phyloP scores from a whole-genome alignment of 2,329 filamentous ascomycete species.

The Colletotrichum endophyticum region DNA sequence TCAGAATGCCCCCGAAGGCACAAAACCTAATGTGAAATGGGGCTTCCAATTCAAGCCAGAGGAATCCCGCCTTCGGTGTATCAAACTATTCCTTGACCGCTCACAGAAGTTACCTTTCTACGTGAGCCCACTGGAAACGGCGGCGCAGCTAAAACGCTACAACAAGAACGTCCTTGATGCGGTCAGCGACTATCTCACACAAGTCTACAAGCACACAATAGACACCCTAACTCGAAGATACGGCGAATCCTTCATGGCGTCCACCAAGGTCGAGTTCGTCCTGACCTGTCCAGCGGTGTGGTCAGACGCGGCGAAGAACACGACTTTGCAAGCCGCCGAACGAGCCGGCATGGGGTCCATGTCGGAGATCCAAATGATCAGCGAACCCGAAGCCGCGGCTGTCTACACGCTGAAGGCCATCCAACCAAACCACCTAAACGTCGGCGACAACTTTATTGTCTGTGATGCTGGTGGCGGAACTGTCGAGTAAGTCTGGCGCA shows the following conservation, averaged over 20 bases:
- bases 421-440: conserved; percentile 73
- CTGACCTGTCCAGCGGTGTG: conserved; percentile 84
- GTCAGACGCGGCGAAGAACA: conserved; percentile 86
- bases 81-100: conserved; percentile 84
- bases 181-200: conserved; percentile 79
- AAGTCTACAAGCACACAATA: conserved; percentile 80
- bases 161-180: conserved; percentile 81
- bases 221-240: conserved; percentile 76
- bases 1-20: conserved; percentile 36
- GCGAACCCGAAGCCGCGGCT: conserved; percentile 80
- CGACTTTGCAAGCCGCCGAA: conserved; percentile 78
- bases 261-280: conserved; percentile 78
- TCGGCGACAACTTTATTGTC: conserved; percentile 70
- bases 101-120: conserved; percentile 83
- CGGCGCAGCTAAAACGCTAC: conserved; percentile 74
- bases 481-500: conserved; percentile 60
- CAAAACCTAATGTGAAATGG: conserved; percentile 68
- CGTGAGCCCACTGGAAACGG: conserved; percentile 78
- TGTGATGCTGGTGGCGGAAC: conserved; percentile 69
- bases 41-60: conserved; percentile 84
- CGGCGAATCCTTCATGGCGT: conserved; percentile 79
- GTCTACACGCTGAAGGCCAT: conserved; percentile 83
- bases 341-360: conserved; percentile 77
- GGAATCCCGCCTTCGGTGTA: conserved; percentile 76
- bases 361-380: conserved; percentile 78